Percentiles rank a stretch among this genome's conserved stretches.
Conservation (phyloP, 306 rosid genomes). For the Quercus engelmannii region DNA sequence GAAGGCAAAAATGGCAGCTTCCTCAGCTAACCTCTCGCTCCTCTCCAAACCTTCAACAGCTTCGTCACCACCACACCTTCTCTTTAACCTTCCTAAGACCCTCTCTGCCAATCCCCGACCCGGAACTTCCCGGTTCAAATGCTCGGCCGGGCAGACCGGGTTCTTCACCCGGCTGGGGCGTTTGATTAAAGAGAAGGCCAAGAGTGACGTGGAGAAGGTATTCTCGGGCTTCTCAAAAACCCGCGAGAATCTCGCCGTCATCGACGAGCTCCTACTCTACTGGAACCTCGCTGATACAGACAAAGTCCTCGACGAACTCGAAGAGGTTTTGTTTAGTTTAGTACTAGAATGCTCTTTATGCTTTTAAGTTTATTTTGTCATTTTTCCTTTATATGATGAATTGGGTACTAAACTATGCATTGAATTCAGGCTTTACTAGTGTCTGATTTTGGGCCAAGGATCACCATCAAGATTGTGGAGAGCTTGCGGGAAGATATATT, state of each 20-base stretch:
- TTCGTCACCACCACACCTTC: slow-evolving; percentile 10
- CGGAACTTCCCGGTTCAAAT: slow-evolving; percentile 43
- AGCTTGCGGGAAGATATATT: slow-evolving; percentile 73
- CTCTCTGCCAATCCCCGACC: slow-evolving; percentile 3
- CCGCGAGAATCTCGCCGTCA: slow-evolving; percentile 77
- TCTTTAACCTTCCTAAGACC: slow-evolving; percentile 9
- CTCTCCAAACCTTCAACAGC: slow-evolving; percentile 29
- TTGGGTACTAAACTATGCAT: background rate
- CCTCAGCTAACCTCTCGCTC: slow-evolving; percentile 39
- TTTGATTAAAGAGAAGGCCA: slow-evolving; percentile 83
- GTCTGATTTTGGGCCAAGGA: slow-evolving; percentile 89
- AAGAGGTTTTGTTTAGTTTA: slow-evolving; percentile 56
- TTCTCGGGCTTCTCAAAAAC: slow-evolving; percentile 90
- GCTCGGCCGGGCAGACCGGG: slow-evolving; percentile 74
- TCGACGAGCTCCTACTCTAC: slow-evolving; percentile 89
- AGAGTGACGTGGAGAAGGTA: slow-evolving; percentile 85
- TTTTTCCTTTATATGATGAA: background rate
- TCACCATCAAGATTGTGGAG: slow-evolving; percentile 85
- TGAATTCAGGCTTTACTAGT: slow-evolving; percentile 67
- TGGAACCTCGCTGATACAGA: slow-evolving; percentile 97
- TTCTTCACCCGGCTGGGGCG: slow-evolving; percentile 80
- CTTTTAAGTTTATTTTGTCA: background rate
- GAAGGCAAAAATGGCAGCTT: slow-evolving; percentile 42
- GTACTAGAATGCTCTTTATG: background rate
- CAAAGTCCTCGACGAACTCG: slow-evolving; percentile 87